Conservation (phyloP, 176 grass and related monocot genomes). For the Oryza glaberrima region DNA sequence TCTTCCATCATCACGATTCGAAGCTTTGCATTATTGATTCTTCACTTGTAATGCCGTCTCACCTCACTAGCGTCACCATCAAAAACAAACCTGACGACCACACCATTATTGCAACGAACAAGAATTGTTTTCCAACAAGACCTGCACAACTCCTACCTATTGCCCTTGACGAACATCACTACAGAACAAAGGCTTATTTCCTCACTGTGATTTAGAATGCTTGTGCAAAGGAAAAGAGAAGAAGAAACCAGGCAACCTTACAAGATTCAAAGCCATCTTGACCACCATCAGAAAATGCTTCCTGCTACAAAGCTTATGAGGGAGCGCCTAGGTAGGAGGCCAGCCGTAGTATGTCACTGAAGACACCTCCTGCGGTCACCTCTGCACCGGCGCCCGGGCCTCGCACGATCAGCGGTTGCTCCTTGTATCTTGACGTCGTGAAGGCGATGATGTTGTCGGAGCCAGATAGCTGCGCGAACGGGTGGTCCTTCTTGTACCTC, state of each 20-base stretch:
- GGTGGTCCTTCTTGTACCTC: constrained; percentile 60
- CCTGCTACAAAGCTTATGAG: constrained; percentile 19
- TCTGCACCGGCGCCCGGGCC: constrained; percentile 69
- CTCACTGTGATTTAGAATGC: neutral
- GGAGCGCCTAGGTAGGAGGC: constrained; percentile 75
- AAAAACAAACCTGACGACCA: neutral
- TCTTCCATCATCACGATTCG: neutral
- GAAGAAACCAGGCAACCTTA: neutral
- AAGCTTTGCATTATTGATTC: neutral
- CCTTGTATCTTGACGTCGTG: constrained; percentile 62
- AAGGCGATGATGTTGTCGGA: constrained; percentile 79
- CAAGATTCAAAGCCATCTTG: neutral
- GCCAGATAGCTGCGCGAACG: constrained; percentile 67
- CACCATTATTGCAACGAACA: neutral
- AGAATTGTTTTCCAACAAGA: neutral
- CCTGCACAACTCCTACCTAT: neutral
- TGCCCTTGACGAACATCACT: neutral
- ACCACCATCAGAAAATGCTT: neutral
- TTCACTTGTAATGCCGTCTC: neutral
- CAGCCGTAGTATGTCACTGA: constrained; percentile 66
- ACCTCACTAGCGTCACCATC: neutral
- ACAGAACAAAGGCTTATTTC: neutral
- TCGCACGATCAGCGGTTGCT: constrained; percentile 63
- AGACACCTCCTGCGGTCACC: constrained; percentile 69
- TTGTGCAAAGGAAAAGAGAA: neutral